Conservation (phyloP, 1,284 basidiomycete genomes). For the Microbotryomycetes sp. region DNA sequence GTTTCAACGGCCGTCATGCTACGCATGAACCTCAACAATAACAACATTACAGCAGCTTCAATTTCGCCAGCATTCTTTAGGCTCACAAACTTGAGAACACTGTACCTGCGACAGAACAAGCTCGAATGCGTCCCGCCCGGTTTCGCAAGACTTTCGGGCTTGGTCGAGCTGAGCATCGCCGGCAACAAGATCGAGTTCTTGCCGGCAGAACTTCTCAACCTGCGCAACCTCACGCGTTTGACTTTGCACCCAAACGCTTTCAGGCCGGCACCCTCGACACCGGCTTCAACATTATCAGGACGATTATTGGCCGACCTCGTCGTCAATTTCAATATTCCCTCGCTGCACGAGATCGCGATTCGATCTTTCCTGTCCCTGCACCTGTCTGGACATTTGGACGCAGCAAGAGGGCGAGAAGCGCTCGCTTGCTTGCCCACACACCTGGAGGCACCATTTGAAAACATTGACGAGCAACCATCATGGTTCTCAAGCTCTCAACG, state of each 20-base stretch:
- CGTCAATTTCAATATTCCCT: slow-evolving; percentile 14
- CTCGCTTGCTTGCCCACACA: background rate
- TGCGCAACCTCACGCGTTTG: slow-evolving; percentile 16
- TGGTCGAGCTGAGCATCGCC: slow-evolving; percentile 27
- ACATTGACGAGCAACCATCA: background rate
- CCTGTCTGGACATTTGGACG: background rate
- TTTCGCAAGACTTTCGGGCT: slow-evolving; percentile 23
- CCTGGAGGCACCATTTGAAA: slow-evolving; percentile 6
- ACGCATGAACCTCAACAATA: slow-evolving; percentile 26
- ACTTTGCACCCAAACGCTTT: slow-evolving; percentile 22
- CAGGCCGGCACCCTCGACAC: slow-evolving; percentile 4
- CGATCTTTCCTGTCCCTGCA: slow-evolving; percentile 20
- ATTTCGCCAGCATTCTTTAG: slow-evolving; percentile 32
- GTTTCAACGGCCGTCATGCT: slow-evolving; percentile 14
- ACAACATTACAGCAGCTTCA: slow-evolving; percentile 23
- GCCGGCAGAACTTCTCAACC: slow-evolving; percentile 33
- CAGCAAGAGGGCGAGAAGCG: background rate
- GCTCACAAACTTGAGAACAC: slow-evolving; percentile 23
- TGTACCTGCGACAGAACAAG: slow-evolving; percentile 26
- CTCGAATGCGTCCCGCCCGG: slow-evolving; percentile 29
- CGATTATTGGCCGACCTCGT: slow-evolving; percentile 19
- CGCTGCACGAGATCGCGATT: slow-evolving; percentile 17
- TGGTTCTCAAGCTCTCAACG: background rate
- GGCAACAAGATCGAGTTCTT: slow-evolving; percentile 28
- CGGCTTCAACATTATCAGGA: background rate